Percentiles rank a stretch among this genome's conserved stretches.
phyloP scores from a whole-genome alignment of 2,329 filamentous ascomycete species.

The Rasamsonia emersonii region DNA sequence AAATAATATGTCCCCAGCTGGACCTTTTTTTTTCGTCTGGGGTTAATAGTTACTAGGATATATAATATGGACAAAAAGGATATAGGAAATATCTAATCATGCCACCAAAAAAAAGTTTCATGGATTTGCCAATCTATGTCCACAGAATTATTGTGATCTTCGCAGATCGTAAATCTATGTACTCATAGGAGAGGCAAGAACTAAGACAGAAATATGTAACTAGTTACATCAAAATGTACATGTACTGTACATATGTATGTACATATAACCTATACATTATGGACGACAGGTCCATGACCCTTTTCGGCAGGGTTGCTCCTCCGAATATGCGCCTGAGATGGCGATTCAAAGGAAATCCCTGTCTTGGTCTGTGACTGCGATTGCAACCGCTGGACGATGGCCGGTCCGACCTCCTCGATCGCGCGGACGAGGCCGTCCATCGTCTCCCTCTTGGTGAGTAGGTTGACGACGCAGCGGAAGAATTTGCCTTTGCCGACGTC shows the following conservation, averaged over 20 bases:
- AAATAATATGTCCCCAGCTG: background rate
- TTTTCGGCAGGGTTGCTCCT: slow-evolving; percentile 20
- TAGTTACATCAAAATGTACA: background rate
- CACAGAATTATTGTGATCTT: too few relatives aligned
- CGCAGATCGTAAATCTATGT: too few relatives aligned
- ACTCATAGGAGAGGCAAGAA: too few relatives aligned
- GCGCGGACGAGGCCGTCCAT: slow-evolving; percentile 54
- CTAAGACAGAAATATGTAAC: too few relatives aligned
- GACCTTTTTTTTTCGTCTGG: too few relatives aligned
- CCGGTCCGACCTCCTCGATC: slow-evolving; percentile 42
- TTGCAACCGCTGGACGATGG: slow-evolving; percentile 22
- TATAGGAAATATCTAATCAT: too few relatives aligned
- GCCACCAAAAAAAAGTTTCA: too few relatives aligned
- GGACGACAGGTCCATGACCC: slow-evolving; percentile 25
- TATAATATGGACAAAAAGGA: too few relatives aligned
- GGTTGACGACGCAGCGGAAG: slow-evolving; percentile 61
- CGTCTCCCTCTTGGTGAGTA: slow-evolving; percentile 50
- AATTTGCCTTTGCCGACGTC: slow-evolving; percentile 54
- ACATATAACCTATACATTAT: background rate
- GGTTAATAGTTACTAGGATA: too few relatives aligned
- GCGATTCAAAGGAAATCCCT: slow-evolving; percentile 6
- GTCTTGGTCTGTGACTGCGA: slow-evolving; percentile 6
- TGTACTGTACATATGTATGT: background rate
- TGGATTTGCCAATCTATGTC: too few relatives aligned
- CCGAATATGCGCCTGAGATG: slow-evolving; percentile 1